Evolutionary conservation across 257 asterid genomes (phyloP).

Genomic region (Cinchona pubescens): DNA sequence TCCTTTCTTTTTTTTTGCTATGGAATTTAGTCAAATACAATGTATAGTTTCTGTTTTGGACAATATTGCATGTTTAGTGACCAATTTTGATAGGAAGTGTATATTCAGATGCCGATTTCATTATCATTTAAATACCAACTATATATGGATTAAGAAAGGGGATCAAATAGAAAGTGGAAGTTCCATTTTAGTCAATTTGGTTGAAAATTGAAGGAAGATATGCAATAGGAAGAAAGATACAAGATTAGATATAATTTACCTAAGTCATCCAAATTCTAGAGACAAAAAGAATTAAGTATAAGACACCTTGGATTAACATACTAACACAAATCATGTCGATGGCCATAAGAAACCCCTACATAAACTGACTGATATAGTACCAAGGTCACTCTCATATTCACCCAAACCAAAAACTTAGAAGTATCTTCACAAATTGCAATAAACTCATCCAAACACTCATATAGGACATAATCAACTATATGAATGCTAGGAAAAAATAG

Average conservation of each 20-base stretch:
- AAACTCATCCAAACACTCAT: too few relatives aligned
- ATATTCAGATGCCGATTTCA: too few relatives aligned
- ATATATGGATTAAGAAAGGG: neutral
- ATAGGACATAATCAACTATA: too few relatives aligned
- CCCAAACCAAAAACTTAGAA: too few relatives aligned
- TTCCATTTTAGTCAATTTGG: neutral
- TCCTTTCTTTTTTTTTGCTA: neutral
- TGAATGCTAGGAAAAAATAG: too few relatives aligned
- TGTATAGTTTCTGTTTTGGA: neutral
- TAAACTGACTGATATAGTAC: too few relatives aligned
- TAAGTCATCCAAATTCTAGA: too few relatives aligned
- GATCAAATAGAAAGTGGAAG: neutral
- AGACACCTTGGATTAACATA: neutral
- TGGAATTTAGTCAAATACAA: neutral
- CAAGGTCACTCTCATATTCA: too few relatives aligned
- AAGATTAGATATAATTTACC: neutral
- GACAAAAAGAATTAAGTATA: neutral
- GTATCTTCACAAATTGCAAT: too few relatives aligned
- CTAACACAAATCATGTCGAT: too few relatives aligned
- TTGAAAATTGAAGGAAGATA: neutral
- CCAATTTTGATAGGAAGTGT: neutral
- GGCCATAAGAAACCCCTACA: too few relatives aligned
- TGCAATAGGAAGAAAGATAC: neutral
- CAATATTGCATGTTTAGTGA: neutral
- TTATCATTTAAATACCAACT: too few relatives aligned